Base-by-base conservation (phyloP, 75 land plant genomes). In the Azolla pinnata region DNA sequence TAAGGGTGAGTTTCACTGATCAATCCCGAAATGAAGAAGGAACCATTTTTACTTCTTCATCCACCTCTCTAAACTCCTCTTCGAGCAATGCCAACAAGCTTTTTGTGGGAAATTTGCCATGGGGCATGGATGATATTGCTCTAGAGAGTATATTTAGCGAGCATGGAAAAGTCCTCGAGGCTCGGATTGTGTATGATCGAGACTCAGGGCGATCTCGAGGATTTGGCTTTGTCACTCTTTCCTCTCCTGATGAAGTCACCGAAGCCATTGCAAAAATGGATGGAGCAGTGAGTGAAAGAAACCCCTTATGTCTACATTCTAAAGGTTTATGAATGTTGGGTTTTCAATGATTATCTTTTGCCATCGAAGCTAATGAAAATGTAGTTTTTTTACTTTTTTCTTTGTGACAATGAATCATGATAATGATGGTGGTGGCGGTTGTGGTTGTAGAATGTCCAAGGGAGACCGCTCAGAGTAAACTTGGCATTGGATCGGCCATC, bases 201-300 rank as follows among this genome's bases (percentile, higher is more conserved):
- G 97, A 91, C 9, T 74, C 78, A 56, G 89, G 96, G 16, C 79
- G 86, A 23, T 91, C 97, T 12, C 86, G 89, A 29, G 97, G 95
- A 0, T 91, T 91, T 71, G 97, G 97, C 0, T 91, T 88, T 49
- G 97, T 88, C 1, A 82, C 83, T 7, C 75, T 80, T 73, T 67
- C 84, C 1, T 56, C 66, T 46, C 65, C 76, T n/a, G 42, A 70
- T 26, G 95, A 84, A 54, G 40, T 79, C 57, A 66, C 78, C 35
- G 82, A 80, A 34, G 97, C 97, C 44, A 79, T 91, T 66, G 74
- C 72, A 33, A 78, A 72, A 21, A 77, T 88, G 25, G 84, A 91
- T 66, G 97, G 97, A 57, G 77, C 67, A 81, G 96, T 86, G 66
- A 75, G 69, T 9, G 49, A 46, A n/a, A n/a, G n/a, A n/a, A n/a